Conservation (phyloP, 352 stramenopile species). For the Phytophthora agathidicida region DNA sequence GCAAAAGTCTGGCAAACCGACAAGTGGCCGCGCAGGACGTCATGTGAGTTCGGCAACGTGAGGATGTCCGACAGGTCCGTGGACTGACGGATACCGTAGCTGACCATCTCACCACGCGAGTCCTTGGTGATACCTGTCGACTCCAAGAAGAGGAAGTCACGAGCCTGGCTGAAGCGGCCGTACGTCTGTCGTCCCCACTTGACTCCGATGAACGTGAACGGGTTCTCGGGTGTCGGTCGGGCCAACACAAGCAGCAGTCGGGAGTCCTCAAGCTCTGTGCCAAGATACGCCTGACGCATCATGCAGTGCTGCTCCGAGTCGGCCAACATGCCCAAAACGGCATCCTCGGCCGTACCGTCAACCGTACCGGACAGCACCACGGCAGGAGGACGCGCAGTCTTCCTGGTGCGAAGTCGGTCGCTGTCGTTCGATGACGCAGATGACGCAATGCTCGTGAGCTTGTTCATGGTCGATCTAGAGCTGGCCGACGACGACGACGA, state of each 20-base stretch:
- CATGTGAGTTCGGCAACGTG: conserved; percentile 29
- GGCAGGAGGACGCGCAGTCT: conserved; percentile 32
- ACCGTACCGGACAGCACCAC: conserved; percentile 47
- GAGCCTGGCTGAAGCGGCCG: conserved; percentile 41
- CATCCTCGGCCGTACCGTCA: conserved; percentile 48
- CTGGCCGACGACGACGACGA: conserved; percentile 31
- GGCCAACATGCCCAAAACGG: conserved; percentile 46
- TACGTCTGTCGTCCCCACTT: conserved; percentile 53
- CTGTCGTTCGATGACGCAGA: conserved; percentile 24
- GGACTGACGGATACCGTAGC: conserved; percentile 45
- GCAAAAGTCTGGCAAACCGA: conserved; percentile 46
- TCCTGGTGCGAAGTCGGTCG: conserved; percentile 25
- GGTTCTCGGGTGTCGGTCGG: conserved; percentile 36
- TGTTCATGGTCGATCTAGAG: conserved; percentile 34
- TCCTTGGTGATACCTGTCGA: conserved; percentile 44
- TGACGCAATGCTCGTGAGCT: conserved; percentile 21
- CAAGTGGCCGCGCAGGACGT: conserved; percentile 39
- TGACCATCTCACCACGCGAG: conserved; percentile 29
- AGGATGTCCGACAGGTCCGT: conserved; percentile 37
- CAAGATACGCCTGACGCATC: conserved; percentile 47
- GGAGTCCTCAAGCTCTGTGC: conserved; percentile 43
- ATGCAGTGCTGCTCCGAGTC: conserved; percentile 45
- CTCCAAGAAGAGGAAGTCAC: conserved; percentile 62
- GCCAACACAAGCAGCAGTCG: conserved; percentile 43
- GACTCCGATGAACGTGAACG: conserved; percentile 51